These are phyloP conservation scores for Leucosporidium scottii DNA, from an alignment of 768 basidiomycete species.

Conservation along the genomic window DNA sequence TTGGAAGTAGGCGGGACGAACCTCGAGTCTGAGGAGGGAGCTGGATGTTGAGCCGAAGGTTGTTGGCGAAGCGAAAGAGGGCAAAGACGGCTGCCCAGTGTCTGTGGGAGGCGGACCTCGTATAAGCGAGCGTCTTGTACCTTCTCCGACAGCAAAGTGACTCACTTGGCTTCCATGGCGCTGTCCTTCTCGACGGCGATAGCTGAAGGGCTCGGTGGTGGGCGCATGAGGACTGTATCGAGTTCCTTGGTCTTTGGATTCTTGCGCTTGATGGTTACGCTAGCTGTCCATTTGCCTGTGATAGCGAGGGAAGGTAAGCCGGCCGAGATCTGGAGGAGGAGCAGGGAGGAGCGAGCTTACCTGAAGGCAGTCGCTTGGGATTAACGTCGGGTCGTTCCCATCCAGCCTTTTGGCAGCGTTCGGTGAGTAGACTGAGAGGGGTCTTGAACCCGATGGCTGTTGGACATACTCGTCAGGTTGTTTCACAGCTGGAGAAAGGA, in stretches of 20 bases:
- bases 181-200: constrained; percentile 51
- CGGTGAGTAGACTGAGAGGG: constrained; percentile 68
- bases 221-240: constrained; percentile 64
- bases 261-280: constrained; percentile 58
- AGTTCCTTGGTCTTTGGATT: constrained; percentile 60
- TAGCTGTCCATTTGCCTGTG: constrained; percentile 51
- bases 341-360: not conserved
- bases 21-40: constrained; percentile 78
- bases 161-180: constrained; percentile 75
- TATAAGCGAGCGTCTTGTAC: accelerated
- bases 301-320: too few species aligned
- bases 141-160: constrained; percentile 45
- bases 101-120: not conserved
- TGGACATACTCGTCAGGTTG: not conserved
- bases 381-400: constrained; percentile 82
- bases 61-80: constrained; percentile 36
- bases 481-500: not conserved
- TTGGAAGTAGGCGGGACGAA: constrained; percentile 6
- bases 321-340: constrained; percentile 39
- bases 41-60: constrained; percentile 52
- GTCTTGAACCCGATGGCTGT: constrained; percentile 61
- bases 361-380: constrained; percentile 53
- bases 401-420: constrained; percentile 83
- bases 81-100: constrained; percentile 29
- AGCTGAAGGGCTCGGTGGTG: constrained; percentile 53